These are phyloP conservation scores for Dictyophora rubrovolvata DNA, from an alignment of 768 basidiomycete genomes.

Conservation along the genomic window DNA sequence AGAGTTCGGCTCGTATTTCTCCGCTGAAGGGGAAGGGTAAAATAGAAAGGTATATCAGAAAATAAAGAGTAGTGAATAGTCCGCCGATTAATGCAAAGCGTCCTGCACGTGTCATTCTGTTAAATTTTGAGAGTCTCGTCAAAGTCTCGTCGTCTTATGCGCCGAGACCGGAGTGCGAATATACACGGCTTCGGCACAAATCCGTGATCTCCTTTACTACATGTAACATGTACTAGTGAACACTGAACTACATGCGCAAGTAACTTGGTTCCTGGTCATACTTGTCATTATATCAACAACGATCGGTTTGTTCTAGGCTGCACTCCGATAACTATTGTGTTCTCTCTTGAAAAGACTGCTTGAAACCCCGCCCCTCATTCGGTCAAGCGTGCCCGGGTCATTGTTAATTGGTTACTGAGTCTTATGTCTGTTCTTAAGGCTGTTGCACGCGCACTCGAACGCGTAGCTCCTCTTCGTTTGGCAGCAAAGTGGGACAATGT, in stretches of 20 bases:
- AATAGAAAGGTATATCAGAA: conserved; percentile 45
- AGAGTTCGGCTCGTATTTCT: conserved; percentile 34
- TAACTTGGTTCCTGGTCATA: too few species aligned
- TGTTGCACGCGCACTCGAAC: conserved; percentile 62
- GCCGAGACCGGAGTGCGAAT: not conserved
- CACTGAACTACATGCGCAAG: not conserved
- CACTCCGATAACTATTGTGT: too few species aligned
- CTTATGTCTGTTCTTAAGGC: conserved; percentile 34
- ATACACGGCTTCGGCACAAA: not conserved
- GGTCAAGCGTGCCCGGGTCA: too few species aligned
- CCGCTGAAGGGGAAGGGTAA: conserved; percentile 44
- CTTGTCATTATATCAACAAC: not conserved
- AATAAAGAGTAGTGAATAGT: conserved; percentile 37
- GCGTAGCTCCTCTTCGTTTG: conserved; percentile 75
- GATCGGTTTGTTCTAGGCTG: too few species aligned
- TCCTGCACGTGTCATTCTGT: conserved; percentile 51
- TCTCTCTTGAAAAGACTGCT: too few species aligned
- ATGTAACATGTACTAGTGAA: too few species aligned
- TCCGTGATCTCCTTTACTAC: not conserved
- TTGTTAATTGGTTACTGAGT: too few species aligned
- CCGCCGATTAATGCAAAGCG: conserved; percentile 39
- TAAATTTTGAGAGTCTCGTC: not conserved
- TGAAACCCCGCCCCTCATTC: too few species aligned
- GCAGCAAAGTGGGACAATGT: conserved; percentile 96
- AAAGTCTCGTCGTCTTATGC: not conserved